Base-by-base conservation (phyloP, 2,329 filamentous ascomycete genomes). In the Lasiodiplodia citricola region DNA sequence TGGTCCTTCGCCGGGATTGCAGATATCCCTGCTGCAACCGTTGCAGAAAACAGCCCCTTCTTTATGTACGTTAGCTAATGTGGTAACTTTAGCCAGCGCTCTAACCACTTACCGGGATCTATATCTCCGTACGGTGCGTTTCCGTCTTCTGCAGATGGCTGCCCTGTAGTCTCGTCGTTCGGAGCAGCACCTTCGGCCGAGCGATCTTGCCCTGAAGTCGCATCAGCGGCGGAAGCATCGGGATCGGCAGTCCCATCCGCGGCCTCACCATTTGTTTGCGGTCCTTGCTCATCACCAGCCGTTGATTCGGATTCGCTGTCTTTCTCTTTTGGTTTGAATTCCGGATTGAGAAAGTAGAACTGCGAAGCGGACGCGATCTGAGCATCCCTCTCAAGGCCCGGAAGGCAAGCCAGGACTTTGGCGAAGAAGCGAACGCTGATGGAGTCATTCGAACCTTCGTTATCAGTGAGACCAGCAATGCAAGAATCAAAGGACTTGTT, bases 371-470 rank as follows among this genome's bases (percentile, higher is more conserved):
- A 35, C 7, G 72, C 63, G 14, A 73, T 73, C 4, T 65, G 58
- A 5, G 73, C 73, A 62, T 73, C 73, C 5, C 60, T 56, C 56
- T 73, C 70, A 3, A 73, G 64, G 3, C 73, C 72, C 5, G 67
- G 66, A 52, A 73, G 50, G 5, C 69, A 71, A 16, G 58, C 60
- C 21, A 74, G 44, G 13, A 73, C 66, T 63, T 72, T 73, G 8
- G 70, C 69, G 47, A 74, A 64, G 23, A 70, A 55, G 3, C 71
- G 70, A 3, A 73, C 52, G 41, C 44, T 68, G 35, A 58, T 44
- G 4, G 18, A 37, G 60, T 73, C 73, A 38, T 73, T 73, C 62
- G 58, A 72, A 6, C 67, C 69, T 4, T 69, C 68, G 11, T 50
- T 23, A 31, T 73, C 71, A 18, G 68, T 66, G 7, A 73, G 52